phyloP scores from a whole-genome alignment of 352 stramenopile species.

The Globisporangium cederbergense region DNA sequence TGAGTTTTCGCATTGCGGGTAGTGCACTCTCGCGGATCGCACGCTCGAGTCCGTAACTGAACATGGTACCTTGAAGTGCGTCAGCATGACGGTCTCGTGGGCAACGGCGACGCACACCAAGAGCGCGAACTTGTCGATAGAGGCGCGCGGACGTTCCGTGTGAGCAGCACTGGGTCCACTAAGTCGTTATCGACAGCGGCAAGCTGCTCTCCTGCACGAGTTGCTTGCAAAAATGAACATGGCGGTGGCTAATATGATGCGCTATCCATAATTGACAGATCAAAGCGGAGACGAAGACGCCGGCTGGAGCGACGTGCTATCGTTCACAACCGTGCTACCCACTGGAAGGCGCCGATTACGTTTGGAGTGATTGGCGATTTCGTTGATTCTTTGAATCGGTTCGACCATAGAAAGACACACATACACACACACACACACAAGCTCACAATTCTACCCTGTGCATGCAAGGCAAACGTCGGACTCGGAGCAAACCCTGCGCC shows the following conservation, averaged over 20 bases:
- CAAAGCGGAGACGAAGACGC: slow-evolving; percentile 28
- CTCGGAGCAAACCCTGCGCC: slow-evolving; percentile 63
- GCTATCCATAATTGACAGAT: slow-evolving; percentile 15
- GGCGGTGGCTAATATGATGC: not conserved
- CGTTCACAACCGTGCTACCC: slow-evolving; percentile 32
- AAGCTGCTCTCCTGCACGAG: slow-evolving; percentile 28
- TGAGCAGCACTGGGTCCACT: slow-evolving; percentile 46
- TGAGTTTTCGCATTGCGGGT: too few species aligned
- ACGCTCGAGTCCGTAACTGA: not conserved
- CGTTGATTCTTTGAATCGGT: not conserved
- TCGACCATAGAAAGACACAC: not conserved
- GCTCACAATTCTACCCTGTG: not conserved
- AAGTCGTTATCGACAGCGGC: slow-evolving; percentile 32
- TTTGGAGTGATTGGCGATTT: slow-evolving; percentile 83
- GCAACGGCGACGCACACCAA: slow-evolving; percentile 15
- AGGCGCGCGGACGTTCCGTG: slow-evolving; percentile 6
- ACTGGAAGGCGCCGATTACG: slow-evolving; percentile 34
- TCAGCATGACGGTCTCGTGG: slow-evolving; percentile 32
- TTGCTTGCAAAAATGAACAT: slow-evolving; percentile 2
- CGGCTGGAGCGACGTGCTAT: slow-evolving; percentile 29
- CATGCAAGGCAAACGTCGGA: slow-evolving; percentile 52
- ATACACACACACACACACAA: not conserved
- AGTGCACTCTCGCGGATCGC: slow-evolving; percentile 11
- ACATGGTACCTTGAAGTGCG: slow-evolving; percentile 1
- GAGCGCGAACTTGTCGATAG: slow-evolving; percentile 11